Evolutionary conservation across 1,139 yeast species (phyloP), one percentile per base, ranked within the genome.

Genomic region (Debaryomycetaceae sp.): DNA sequence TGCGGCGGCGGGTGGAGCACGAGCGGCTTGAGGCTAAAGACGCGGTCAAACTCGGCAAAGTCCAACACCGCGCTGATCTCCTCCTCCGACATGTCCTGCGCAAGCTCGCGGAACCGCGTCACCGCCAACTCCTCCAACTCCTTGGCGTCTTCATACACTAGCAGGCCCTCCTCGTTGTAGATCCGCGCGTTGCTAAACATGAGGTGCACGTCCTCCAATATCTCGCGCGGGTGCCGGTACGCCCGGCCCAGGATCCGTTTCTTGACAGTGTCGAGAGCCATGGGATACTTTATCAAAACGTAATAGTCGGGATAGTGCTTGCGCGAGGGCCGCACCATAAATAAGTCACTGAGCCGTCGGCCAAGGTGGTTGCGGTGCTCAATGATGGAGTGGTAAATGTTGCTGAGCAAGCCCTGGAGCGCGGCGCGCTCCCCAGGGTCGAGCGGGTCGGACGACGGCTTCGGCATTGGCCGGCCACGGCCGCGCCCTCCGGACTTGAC

Each of bases 131-230:
- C 53, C 47, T 83, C 90, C 40, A 87, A 56, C 15, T 58, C 63
- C 23, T 67, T 55, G 1, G 97, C 93, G 54, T 86, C 95, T 34
- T 73, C 68, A 43, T 76, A 82, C 13, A 87, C 85, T 35, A 77
- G 52, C 2, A 95, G 82, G 1, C 93, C 95, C 49, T 82, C 95
- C 45, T 85, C 92, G 45, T 87, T 87, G 50, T 85, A 87, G n/a
- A 73, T 70, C 37, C 77, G 67, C 2, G 96, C 96, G 52, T 87
- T 87, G 34, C 71, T 65, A 51, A 82, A 81, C 73, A 87, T 81
- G 41, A 77, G 64, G 39, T 77, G 78, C 33, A 83, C 58, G 46
- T 83, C 95, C 37, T 71, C 80, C 31, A 76, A 53, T 34, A 81
- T 69, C 39, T 79, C 87, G 22, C 71, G 64, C 28, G 77, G 52